A percentile compares a stretch with the other conserved stretches of the same genome.
Evolutionary conservation across 495 filamentous ascomycete species (phyloP).

Genomic region (Rostrohypoxylon terebratum): DNA sequence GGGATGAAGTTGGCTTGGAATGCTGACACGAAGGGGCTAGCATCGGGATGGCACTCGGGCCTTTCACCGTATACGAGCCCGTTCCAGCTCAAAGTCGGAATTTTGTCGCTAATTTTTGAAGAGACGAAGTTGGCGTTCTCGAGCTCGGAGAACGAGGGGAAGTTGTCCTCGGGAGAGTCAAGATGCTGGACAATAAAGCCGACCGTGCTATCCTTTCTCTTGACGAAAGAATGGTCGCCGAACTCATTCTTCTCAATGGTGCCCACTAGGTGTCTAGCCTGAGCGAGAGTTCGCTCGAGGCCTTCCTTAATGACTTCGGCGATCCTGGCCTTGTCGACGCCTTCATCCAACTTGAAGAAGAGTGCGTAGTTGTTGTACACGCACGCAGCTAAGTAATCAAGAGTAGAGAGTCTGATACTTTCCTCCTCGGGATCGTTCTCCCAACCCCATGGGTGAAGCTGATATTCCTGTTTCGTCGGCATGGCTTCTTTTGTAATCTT

Average conservation of each 20-base stretch:
- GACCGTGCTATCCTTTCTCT: slow-evolving; percentile 57
- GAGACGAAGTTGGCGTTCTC: slow-evolving; percentile 50
- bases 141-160: slow-evolving; percentile 50
- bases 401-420: slow-evolving; percentile 44
- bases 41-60: slow-evolving; percentile 52
- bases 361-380: slow-evolving; percentile 55
- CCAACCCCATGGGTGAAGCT: slow-evolving; percentile 31
- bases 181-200: slow-evolving; percentile 57
- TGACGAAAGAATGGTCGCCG: slow-evolving; percentile 56
- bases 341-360: slow-evolving; percentile 56
- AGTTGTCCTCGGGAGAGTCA: slow-evolving; percentile 49
- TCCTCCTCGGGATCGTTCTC: slow-evolving; percentile 35
- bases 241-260: slow-evolving; percentile 55
- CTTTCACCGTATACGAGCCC: slow-evolving; percentile 59
- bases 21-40: slow-evolving; percentile 51
- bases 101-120: slow-evolving; percentile 46
- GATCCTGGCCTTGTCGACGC: slow-evolving; percentile 42
- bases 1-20: slow-evolving; percentile 59
- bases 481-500: neutral
- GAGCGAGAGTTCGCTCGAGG: slow-evolving; percentile 57
- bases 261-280: slow-evolving; percentile 57
- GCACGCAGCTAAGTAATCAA: slow-evolving; percentile 51
- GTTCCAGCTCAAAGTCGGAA: slow-evolving; percentile 48
- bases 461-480: slow-evolving; percentile 32
- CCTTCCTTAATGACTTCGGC: slow-evolving; percentile 50